Evolutionary conservation across 2,329 filamentous ascomycete species (phyloP).

Genomic region (Raffaelea deltoideospora): DNA sequence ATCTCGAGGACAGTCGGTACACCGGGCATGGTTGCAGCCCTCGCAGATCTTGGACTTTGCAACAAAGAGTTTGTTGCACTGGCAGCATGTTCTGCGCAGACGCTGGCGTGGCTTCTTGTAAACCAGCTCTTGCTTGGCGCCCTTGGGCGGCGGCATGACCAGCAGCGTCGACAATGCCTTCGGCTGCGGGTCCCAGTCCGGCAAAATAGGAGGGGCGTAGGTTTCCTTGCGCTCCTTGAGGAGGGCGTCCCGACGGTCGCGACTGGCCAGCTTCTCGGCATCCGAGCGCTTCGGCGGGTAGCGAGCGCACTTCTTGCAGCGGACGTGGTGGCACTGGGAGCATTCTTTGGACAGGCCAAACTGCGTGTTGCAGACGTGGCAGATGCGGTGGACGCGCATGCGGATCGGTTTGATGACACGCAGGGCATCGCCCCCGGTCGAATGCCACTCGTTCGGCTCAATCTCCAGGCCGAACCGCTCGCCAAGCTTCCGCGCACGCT

Average conservation of each 20-base stretch:
- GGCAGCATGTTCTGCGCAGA: conserved; percentile 61
- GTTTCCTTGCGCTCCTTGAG: conserved; percentile 43
- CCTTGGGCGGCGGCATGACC: conserved; percentile 49
- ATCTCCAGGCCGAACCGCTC: conserved; percentile 41
- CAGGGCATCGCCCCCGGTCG: conserved; percentile 36
- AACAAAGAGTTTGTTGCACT: conserved; percentile 50
- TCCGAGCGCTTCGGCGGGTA: conserved; percentile 53
- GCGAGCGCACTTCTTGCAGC: conserved; percentile 68
- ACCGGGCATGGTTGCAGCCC: conserved; percentile 57
- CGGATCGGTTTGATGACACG: conserved; percentile 63
- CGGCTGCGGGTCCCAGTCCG: conserved; percentile 29
- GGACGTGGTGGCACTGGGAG: conserved; percentile 58
- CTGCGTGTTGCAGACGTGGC: conserved; percentile 63
- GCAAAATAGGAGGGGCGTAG: conserved; percentile 33
- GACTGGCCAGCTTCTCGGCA: conserved; percentile 35
- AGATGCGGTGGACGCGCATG: conserved; percentile 64
- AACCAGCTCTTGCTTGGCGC: conserved; percentile 55
- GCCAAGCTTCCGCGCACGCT: conserved; percentile 39
- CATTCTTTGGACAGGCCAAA: conserved; percentile 65
- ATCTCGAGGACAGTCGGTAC: conserved; percentile 66
- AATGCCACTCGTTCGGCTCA: conserved; percentile 36
- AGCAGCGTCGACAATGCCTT: conserved; percentile 25
- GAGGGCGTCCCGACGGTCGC: conserved; percentile 32
- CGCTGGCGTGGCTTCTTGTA: conserved; percentile 59
- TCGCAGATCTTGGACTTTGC: conserved; percentile 46